A percentile compares a stretch with the other conserved stretches of the same genome.
phyloP scores from a whole-genome alignment of 148 eudicot genomes.

The Rhododendron kiyosumense region DNA sequence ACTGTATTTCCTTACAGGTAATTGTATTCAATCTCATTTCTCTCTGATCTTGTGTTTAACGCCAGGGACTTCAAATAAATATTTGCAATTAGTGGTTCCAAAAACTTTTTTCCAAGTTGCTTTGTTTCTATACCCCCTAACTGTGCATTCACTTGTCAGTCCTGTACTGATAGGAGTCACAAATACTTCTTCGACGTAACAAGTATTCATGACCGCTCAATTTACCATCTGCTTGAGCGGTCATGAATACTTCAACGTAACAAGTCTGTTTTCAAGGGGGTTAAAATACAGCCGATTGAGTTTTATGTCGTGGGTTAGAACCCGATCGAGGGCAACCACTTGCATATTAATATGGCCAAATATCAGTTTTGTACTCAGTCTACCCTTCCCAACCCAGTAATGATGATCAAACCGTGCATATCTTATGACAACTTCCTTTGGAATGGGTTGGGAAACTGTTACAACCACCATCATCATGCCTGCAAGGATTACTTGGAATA shows the following conservation, averaged over 20 bases:
- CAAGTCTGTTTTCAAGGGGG: not conserved
- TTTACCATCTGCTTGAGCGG: not conserved
- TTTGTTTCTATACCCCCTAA: not conserved
- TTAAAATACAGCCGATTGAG: not conserved
- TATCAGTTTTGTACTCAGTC: not conserved
- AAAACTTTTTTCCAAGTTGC: not conserved
- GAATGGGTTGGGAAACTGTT: not conserved
- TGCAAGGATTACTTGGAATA: not conserved
- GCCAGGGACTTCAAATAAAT: not conserved
- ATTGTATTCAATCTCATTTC: not conserved
- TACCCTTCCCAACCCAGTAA: not conserved
- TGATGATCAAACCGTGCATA: not conserved
- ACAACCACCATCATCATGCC: not conserved
- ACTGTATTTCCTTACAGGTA: not conserved
- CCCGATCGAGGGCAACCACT: not conserved
- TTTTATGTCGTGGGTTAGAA: not conserved
- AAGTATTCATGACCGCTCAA: too few relatives aligned
- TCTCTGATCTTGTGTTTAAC: not conserved
- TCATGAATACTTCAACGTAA: not conserved
- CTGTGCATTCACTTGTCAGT: not conserved
- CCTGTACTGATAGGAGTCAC: not conserved
- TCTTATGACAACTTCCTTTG: not conserved
- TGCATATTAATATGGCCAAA: not conserved
- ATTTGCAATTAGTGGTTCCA: not conserved
- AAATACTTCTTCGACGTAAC: too few relatives aligned